phyloP scores from a whole-genome alignment of 2,329 filamentous ascomycete genomes.

The Xenoacremonium recifei region DNA sequence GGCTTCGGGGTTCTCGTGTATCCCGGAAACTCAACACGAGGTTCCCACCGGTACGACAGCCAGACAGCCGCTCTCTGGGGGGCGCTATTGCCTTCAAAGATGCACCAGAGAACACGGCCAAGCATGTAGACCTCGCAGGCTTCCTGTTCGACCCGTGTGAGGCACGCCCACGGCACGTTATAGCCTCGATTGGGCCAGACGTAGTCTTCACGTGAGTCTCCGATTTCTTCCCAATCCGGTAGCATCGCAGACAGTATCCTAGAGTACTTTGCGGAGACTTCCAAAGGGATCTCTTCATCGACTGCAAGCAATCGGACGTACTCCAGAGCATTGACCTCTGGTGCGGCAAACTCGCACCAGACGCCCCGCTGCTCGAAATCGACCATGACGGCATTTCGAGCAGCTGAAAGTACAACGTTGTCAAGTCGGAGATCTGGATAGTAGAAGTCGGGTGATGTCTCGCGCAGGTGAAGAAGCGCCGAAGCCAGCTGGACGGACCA shows the following conservation, averaged over 20 bases:
- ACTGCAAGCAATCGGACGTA: conserved; percentile 54
- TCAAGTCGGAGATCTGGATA: conserved; percentile 61
- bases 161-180: conserved; percentile 55
- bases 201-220: conserved; percentile 43
- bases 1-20: conserved; percentile 46
- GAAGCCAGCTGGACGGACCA: conserved; percentile 54
- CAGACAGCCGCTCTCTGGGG: conserved; percentile 56
- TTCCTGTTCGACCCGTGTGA: conserved; percentile 52
- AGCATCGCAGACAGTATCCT: conserved; percentile 42
- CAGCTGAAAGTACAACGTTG: conserved; percentile 53
- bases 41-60: conserved; percentile 58
- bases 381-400: conserved; percentile 51
- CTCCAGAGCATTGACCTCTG: conserved; percentile 59
- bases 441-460: conserved; percentile 44
- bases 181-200: conserved; percentile 48
- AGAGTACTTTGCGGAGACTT: conserved; percentile 40
- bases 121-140: conserved; percentile 62
- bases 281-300: conserved; percentile 43
- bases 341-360: conserved; percentile 61
- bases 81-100: conserved; percentile 59
- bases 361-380: conserved; percentile 64
- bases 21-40: conserved; percentile 54
- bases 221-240: conserved; percentile 44
- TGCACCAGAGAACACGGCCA: conserved; percentile 59
- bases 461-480: conserved; percentile 50